Percentiles rank a stretch among this genome's conserved stretches.
phyloP scores from a whole-genome alignment of 257 asterid genomes.

The Nicotiana attenuata region DNA sequence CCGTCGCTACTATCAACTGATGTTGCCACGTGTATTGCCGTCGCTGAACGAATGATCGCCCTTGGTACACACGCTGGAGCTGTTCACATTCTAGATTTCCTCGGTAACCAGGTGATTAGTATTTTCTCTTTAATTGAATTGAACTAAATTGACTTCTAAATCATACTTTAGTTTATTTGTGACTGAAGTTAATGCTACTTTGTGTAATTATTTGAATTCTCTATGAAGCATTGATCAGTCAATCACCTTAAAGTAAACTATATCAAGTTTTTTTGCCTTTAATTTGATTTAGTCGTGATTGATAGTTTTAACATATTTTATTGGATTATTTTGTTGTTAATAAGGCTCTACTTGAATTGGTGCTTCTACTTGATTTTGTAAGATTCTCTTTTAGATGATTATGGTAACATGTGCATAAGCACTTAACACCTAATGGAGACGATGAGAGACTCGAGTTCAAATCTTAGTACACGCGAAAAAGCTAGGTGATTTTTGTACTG shows the following conservation, averaged over 20 bases:
- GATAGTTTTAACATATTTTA: neutral
- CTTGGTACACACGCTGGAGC: conserved; percentile 83
- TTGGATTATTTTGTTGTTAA: neutral
- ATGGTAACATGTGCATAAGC: neutral
- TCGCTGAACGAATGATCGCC: conserved; percentile 96
- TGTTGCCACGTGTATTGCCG: conserved; percentile 87
- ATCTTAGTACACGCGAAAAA: too few species aligned
- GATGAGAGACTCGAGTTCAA: neutral
- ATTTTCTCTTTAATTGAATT: neutral
- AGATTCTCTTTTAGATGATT: too few species aligned
- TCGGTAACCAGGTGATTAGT: conserved; percentile 71
- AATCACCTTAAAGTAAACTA: neutral
- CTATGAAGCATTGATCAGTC: neutral
- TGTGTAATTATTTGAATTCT: neutral
- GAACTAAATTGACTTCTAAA: neutral
- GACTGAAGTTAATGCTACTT: neutral
- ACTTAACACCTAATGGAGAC: neutral
- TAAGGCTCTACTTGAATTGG: neutral
- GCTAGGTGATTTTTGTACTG: neutral
- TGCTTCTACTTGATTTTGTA: neutral
- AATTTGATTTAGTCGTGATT: neutral
- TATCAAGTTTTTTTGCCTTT: neutral
- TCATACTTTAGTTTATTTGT: neutral
- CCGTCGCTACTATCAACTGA: conserved; percentile 73
- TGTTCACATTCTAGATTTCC: conserved; percentile 93